Conservation (phyloP, 2,329 filamentous ascomycete genomes). For the Ophiocordyceps camponoti-saundersi region DNA sequence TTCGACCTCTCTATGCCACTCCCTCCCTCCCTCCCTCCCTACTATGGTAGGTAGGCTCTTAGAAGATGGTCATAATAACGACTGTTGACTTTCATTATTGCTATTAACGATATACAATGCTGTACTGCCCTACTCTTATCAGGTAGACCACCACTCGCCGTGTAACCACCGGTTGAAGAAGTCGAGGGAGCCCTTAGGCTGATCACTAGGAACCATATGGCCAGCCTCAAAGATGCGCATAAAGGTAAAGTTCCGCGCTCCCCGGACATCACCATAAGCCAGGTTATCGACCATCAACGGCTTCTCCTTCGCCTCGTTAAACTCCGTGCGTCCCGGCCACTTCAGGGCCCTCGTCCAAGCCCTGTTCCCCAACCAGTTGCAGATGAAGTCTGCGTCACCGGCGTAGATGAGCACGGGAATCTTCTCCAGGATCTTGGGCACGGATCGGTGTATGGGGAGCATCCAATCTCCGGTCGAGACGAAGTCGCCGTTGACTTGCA, state of each 20-base stretch:
- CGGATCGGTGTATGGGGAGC: background rate
- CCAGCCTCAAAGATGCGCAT: background rate
- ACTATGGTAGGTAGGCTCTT: background rate
- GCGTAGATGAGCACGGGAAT: slow-evolving; percentile 93
- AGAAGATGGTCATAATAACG: too few relatives aligned
- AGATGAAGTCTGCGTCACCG: slow-evolving; percentile 75
- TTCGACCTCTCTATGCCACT: background rate
- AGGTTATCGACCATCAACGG: background rate
- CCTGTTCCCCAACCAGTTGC: slow-evolving; percentile 98
- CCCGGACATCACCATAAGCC: background rate
- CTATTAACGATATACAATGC: too few relatives aligned
- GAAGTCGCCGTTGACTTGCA: background rate
- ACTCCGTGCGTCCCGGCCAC: slow-evolving; percentile 19
- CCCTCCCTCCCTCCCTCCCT: background rate
- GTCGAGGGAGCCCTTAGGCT: background rate
- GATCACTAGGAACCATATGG: background rate
- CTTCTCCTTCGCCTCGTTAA: background rate
- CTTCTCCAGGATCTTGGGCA: slow-evolving; percentile 23
- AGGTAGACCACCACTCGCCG: background rate
- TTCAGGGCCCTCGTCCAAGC: slow-evolving; percentile 89
- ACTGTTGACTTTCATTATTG: background rate
- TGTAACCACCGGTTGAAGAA: background rate
- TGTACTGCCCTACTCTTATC: too few relatives aligned
- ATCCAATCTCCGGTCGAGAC: background rate
- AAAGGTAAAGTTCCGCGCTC: background rate